Percentiles rank a stretch among this genome's conserved stretches.
These are phyloP conservation scores for Arachnomyces sp. DNA, from an alignment of 2,329 filamentous ascomycete genomes.

Conservation along the genomic window DNA sequence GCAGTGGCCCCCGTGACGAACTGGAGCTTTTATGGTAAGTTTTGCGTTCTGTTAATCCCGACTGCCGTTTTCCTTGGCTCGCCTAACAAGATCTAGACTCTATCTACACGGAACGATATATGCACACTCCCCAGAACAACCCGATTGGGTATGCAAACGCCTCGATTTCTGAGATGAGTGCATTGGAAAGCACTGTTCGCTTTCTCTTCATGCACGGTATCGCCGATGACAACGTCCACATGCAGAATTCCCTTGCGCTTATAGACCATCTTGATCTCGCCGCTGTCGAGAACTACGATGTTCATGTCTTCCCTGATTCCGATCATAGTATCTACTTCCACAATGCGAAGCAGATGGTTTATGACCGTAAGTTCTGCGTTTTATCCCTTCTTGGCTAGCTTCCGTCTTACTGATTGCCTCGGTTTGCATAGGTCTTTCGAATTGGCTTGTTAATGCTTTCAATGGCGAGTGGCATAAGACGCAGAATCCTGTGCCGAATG, in stretches of 20 bases:
- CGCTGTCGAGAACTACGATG: slow-evolving; percentile 84
- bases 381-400: background rate
- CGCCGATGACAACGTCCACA: slow-evolving; percentile 96
- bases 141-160: slow-evolving; percentile 65
- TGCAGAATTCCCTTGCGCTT: slow-evolving; percentile 85
- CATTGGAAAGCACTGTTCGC: slow-evolving; percentile 67
- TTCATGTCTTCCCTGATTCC: slow-evolving; percentile 93
- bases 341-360: slow-evolving; percentile 83
- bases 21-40: slow-evolving; percentile 76
- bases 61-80: background rate
- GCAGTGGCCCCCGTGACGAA: slow-evolving; percentile 97
- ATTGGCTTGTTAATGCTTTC: slow-evolving; percentile 95
- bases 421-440: slow-evolving; percentile 36
- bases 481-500: slow-evolving; percentile 43
- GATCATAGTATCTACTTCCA: slow-evolving; percentile 95
- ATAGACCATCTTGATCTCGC: slow-evolving; percentile 79
- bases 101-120: slow-evolving; percentile 93
- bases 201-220: slow-evolving; percentile 95
- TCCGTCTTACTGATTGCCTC: slow-evolving; percentile 5
- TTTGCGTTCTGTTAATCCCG: background rate
- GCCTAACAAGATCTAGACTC: slow-evolving; percentile 48
- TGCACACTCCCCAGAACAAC: slow-evolving; percentile 89
- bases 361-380: slow-evolving; percentile 65
- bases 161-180: slow-evolving; percentile 65
- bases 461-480: slow-evolving; percentile 83